Percentiles rank a stretch among this genome's conserved stretches.
Evolutionary conservation across 495 filamentous ascomycete species (phyloP).

Genomic region (Penicillium crystallinum): DNA sequence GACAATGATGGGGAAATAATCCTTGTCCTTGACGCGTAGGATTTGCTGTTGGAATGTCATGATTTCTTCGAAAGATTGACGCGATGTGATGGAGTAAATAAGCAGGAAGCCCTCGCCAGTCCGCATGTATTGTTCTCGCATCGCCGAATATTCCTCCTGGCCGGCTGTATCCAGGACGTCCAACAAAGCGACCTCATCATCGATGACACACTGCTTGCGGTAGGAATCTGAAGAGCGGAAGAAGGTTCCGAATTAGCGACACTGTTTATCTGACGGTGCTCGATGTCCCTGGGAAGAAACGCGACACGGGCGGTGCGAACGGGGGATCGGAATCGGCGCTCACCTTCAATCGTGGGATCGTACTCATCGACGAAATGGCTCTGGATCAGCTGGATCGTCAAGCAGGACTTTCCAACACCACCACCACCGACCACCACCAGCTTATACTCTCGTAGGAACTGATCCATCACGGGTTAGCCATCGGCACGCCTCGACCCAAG

Average conservation of each 20-base stretch:
- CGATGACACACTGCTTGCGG: slow-evolving; percentile 98
- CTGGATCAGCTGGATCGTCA: slow-evolving; percentile 99
- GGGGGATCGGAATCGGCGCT: slow-evolving; percentile 15
- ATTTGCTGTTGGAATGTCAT: slow-evolving; percentile 98
- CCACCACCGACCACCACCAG: slow-evolving; percentile 96
- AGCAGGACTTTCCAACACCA: slow-evolving; percentile 97
- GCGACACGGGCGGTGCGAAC: slow-evolving; percentile 6
- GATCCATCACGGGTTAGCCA: slow-evolving; percentile 5
- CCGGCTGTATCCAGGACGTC: slow-evolving; percentile 97
- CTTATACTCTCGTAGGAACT: slow-evolving; percentile 99
- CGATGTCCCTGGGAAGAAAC: not conserved
- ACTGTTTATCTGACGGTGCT: not conserved
- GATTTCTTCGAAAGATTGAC: slow-evolving; percentile 97
- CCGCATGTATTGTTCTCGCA: slow-evolving; percentile 99
- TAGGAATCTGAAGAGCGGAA: slow-evolving; percentile 73
- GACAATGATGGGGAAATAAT: slow-evolving; percentile 98
- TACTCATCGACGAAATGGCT: slow-evolving; percentile 99
- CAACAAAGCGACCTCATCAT: slow-evolving; percentile 94
- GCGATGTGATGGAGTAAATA: slow-evolving; percentile 95
- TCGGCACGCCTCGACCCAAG: slow-evolving; percentile 5
- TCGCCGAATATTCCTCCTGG: slow-evolving; percentile 98
- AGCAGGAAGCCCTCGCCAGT: slow-evolving; percentile 97
- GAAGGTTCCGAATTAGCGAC: slow-evolving; percentile 15
- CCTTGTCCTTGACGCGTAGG: slow-evolving; percentile 95
- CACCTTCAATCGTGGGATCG: slow-evolving; percentile 98